Percentiles rank a stretch among this genome's conserved stretches.
Evolutionary conservation across 805 yeast species (phyloP).

Genomic region (Yamadazyma philogaea): DNA sequence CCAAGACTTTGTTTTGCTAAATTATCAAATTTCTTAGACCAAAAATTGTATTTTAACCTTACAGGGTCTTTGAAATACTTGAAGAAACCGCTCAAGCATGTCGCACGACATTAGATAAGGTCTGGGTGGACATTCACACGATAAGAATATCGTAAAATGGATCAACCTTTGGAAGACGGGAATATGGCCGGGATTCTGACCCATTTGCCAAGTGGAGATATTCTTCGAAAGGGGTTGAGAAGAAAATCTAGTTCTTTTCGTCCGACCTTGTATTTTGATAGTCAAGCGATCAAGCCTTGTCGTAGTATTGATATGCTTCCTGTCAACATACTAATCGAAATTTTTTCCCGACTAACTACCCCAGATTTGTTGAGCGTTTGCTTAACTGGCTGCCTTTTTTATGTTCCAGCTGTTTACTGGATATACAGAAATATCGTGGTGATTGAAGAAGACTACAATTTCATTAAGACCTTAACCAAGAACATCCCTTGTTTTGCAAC

Average conservation of each 20-base stretch:
- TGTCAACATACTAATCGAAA: slow-evolving; percentile 14
- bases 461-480: neutral
- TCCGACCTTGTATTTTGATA: slow-evolving; percentile 13
- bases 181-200: neutral
- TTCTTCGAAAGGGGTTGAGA: neutral
- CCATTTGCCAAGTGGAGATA: neutral
- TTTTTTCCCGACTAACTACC: slow-evolving; percentile 20
- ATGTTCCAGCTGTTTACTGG: slow-evolving; percentile 23
- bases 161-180: neutral
- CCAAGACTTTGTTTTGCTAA: no score
- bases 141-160: neutral
- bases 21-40: no score
- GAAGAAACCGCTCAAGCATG: neutral
- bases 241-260: slow-evolving; percentile 15
- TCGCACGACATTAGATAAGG: slow-evolving; percentile 1
- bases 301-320: slow-evolving; percentile 20
- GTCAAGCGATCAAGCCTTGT: neutral
- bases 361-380: slow-evolving; percentile 22
- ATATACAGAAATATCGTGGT: slow-evolving; percentile 23
- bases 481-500: slow-evolving; percentile 17
- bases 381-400: slow-evolving; percentile 20
- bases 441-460: slow-evolving; percentile 3
- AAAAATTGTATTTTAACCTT: no score
- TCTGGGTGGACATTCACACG: neutral
- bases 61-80: no score